These are phyloP conservation scores for Mollisiaceae sp. DNA, from an alignment of 2,329 filamentous ascomycete species.

Conservation along the genomic window DNA sequence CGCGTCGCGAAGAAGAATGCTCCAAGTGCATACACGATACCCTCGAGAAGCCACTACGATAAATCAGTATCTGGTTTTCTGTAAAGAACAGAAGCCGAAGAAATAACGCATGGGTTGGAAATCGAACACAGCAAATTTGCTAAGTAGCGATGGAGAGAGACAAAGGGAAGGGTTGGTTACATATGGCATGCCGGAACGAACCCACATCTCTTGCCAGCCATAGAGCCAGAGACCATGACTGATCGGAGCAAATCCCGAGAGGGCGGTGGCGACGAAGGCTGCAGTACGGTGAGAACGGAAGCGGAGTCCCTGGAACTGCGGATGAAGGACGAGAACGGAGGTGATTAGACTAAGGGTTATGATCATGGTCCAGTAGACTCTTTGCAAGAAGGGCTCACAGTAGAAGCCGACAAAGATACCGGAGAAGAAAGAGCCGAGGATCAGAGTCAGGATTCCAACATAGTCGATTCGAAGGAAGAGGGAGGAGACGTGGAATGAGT, in stretches of 20 bases:
- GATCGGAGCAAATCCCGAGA: constrained; percentile 8
- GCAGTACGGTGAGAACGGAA: constrained; percentile 3
- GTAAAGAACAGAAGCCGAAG: no score
- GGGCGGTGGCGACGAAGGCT: neutral
- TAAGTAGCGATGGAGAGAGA: no score
- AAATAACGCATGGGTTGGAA: no score
- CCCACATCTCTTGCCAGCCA: constrained; percentile 12
- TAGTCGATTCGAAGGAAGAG: constrained; percentile 9
- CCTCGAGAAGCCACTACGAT: neutral
- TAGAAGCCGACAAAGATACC: constrained; percentile 7
- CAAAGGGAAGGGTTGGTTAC: no score
- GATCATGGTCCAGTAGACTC: constrained; percentile 12
- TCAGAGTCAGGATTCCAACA: neutral
- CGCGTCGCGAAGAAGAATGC: constrained; percentile 11
- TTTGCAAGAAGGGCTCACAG: neutral
- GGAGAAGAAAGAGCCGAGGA: neutral
- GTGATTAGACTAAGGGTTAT: constrained; percentile 5
- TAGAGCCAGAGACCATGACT: constrained; percentile 6
- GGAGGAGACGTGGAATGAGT: neutral
- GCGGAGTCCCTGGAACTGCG: constrained; percentile 11
- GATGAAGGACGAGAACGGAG: constrained; percentile 1
- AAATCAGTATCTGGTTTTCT: no score
- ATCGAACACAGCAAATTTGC: no score
- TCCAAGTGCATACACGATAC: constrained; percentile 8
- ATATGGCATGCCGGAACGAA: constrained; percentile 8